These are phyloP conservation scores for Neofusicoccum sp. DNA, from an alignment of 2,329 filamentous ascomycete species.

Conservation along the genomic window DNA sequence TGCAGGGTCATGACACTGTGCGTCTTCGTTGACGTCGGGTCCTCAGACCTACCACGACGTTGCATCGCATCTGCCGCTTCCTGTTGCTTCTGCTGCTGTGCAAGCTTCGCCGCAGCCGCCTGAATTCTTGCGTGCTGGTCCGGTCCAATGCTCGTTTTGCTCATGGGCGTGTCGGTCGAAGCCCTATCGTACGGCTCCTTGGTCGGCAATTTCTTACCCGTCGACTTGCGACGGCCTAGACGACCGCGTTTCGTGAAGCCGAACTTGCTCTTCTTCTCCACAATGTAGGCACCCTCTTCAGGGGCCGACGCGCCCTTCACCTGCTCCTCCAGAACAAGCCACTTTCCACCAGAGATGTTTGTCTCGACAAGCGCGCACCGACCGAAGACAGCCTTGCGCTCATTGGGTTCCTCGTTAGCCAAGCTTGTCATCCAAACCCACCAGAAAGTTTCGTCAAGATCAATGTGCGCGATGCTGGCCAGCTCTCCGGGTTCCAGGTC, in stretches of 20 bases:
- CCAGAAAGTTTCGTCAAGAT: slow-evolving; percentile 96
- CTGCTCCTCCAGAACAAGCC: slow-evolving; percentile 95
- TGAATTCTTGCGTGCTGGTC: slow-evolving; percentile 94
- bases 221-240: slow-evolving; percentile 55
- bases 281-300: slow-evolving; percentile 82
- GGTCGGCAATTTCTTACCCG: slow-evolving; percentile 43
- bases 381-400: slow-evolving; percentile 89
- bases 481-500: slow-evolving; percentile 86
- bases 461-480: slow-evolving; percentile 81
- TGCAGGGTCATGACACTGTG: slow-evolving; percentile 88
- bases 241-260: slow-evolving; percentile 73
- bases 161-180: slow-evolving; percentile 54
- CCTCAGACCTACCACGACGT: slow-evolving; percentile 55
- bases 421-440: slow-evolving; percentile 99
- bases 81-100: slow-evolving; percentile 64
- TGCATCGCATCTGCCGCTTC: slow-evolving; percentile 48
- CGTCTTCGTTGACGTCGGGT: slow-evolving; percentile 66
- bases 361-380: slow-evolving; percentile 92
- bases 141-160: slow-evolving; percentile 80
- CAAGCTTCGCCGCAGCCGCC: slow-evolving; percentile 80
- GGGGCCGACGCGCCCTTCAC: slow-evolving; percentile 90
- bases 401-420: slow-evolving; percentile 80
- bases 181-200: slow-evolving; percentile 54
- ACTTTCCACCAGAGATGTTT: slow-evolving; percentile 73
- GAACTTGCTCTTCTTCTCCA: slow-evolving; percentile 93